Percentiles rank a stretch among this genome's conserved stretches.
Evolutionary conservation across 805 yeast genomes (phyloP).

Genomic region (Ogataea wickerhamii): DNA sequence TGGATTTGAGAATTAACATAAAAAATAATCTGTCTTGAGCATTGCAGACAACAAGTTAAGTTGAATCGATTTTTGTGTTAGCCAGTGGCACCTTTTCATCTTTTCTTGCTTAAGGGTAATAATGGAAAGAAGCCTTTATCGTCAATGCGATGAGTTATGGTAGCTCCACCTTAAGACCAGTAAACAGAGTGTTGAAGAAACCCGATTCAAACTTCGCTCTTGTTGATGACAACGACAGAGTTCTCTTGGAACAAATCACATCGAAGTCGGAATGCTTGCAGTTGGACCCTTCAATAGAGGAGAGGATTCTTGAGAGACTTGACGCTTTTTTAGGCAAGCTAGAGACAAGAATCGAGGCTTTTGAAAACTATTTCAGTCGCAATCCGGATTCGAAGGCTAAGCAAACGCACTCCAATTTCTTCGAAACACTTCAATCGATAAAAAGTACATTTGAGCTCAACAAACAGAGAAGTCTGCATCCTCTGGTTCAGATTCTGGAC

Average conservation of each 20-base stretch:
- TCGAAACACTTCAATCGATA: constrained; percentile 21
- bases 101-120: too few relatives aligned
- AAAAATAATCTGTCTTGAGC: too few relatives aligned
- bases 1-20: too few relatives aligned
- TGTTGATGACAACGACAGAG: too few relatives aligned
- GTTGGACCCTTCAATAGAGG: constrained; percentile 25
- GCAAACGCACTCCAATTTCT: constrained; percentile 23
- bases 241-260: too few relatives aligned
- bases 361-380: constrained; percentile 27
- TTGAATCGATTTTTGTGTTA: too few relatives aligned
- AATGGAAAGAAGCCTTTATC: neutral
- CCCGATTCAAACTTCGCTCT: too few relatives aligned
- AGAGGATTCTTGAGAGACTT: constrained; percentile 25
- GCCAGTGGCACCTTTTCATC: too few relatives aligned
- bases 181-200: too few relatives aligned
- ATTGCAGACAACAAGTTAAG: too few relatives aligned
- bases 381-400: constrained; percentile 15
- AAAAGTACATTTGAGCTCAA: constrained; percentile 22
- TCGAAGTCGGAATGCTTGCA: too few relatives aligned
- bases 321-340: constrained; percentile 28
- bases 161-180: neutral
- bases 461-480: constrained; percentile 27
- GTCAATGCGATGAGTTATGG: neutral
- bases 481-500: constrained; percentile 29
- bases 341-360: constrained; percentile 26